These are phyloP conservation scores for Didymellaceae sp. DNA, from an alignment of 2,329 filamentous ascomycete genomes.

Conservation along the genomic window DNA sequence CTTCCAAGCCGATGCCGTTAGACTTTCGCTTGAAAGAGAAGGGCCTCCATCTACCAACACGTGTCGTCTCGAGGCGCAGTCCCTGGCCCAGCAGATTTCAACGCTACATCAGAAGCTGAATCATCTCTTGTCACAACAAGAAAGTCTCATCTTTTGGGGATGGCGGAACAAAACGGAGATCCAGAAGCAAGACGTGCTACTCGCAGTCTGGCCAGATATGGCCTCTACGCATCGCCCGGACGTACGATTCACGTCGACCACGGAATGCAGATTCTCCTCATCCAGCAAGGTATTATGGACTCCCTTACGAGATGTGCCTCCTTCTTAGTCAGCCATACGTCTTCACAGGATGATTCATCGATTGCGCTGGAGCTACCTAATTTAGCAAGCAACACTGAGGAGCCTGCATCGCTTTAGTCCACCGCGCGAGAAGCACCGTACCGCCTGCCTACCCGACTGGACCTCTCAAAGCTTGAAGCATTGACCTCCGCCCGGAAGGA, in stretches of 20 bases:
- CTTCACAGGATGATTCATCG: not conserved
- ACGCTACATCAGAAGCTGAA: not conserved
- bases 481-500: slow-evolving; percentile 48
- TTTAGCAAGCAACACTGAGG: not conserved
- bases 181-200: not conserved
- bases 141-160: not conserved
- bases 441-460: slow-evolving; percentile 52
- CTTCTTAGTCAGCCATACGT: not conserved
- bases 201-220: not conserved
- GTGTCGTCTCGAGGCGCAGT: not conserved
- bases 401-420: not conserved
- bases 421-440: not conserved
- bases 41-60: not conserved
- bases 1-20: not conserved
- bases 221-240: not conserved
- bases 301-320: not conserved
- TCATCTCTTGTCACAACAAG: not conserved
- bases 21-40: not conserved
- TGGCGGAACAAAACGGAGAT: not conserved
- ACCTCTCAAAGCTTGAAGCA: slow-evolving; percentile 54
- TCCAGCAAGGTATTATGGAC: not conserved
- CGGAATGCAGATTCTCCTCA: not conserved
- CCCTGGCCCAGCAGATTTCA: not conserved
- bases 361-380: not conserved
- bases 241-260: not conserved